Percentiles rank a stretch among this genome's conserved stretches.
Conservation (phyloP, 2,329 filamentous ascomycete genomes). For the Aspergillus ruber region DNA sequence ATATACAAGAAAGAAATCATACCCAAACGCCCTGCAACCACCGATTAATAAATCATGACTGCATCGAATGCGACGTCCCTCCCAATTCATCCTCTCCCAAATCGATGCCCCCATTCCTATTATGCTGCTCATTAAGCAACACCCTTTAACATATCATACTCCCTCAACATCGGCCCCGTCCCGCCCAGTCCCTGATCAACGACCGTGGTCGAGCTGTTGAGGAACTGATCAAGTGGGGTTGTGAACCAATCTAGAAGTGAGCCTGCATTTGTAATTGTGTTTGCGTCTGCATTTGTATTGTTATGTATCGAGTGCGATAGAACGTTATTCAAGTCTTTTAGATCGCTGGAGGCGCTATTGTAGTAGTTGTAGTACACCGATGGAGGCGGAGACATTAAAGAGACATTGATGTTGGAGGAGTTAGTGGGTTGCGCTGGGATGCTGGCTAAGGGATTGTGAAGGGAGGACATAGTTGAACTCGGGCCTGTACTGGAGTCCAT, state of each 20-base stretch:
- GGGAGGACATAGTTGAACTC: constrained; percentile 18
- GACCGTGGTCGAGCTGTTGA: constrained; percentile 41
- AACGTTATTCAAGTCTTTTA: constrained; percentile 23
- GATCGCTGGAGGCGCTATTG: constrained; percentile 27
- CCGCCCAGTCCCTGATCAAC: constrained; percentile 52
- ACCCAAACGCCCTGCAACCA: too few relatives aligned
- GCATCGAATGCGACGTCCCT: constrained; percentile 23
- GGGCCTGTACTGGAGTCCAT: constrained; percentile 17
- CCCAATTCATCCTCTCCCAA: neutral
- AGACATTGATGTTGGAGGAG: constrained; percentile 40
- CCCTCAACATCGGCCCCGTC: constrained; percentile 56
- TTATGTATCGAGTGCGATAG: constrained; percentile 24
- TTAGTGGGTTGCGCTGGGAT: constrained; percentile 42
- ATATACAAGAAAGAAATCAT: neutral
- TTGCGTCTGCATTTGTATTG: constrained; percentile 11
- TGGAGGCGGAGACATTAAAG: constrained; percentile 42
- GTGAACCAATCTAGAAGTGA: constrained; percentile 54
- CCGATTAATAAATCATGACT: constrained; percentile 3
- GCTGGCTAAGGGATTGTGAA: constrained; percentile 36
- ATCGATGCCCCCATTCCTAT: constrained; percentile 18
- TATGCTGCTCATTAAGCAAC: constrained; percentile 38
- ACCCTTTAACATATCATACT: constrained; percentile 46
- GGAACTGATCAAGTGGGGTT: constrained; percentile 55
- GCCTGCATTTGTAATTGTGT: constrained; percentile 14
- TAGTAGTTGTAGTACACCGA: constrained; percentile 43